A percentile compares a stretch with the other conserved stretches of the same genome.
Evolutionary conservation across 2,329 filamentous ascomycete genomes (phyloP).

Genomic region (Ophiostoma novo-ulmi): DNA sequence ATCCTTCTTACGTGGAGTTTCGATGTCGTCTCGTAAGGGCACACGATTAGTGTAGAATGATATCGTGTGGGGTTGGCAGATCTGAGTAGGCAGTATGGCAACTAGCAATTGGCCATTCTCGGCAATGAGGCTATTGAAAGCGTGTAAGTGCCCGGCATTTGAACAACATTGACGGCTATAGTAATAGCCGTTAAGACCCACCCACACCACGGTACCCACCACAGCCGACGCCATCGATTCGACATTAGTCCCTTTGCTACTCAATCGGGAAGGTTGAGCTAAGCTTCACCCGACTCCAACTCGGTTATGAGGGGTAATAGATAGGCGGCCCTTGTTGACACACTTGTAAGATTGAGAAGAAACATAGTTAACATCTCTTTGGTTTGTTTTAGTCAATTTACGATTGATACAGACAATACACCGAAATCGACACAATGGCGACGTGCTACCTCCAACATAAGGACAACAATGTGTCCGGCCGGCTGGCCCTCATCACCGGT

Average conservation of each 20-base stretch:
- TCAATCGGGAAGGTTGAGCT: neutral
- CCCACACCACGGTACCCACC: neutral
- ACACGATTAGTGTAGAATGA: neutral
- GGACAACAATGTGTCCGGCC: constrained; percentile 35
- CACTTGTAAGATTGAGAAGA: neutral
- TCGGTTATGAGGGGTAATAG: constrained; percentile 3
- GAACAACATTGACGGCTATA: neutral
- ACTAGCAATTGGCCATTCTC: neutral
- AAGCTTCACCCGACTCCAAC: constrained; percentile 8
- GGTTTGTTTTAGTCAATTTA: neutral
- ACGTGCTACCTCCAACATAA: constrained; percentile 20
- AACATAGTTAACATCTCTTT: neutral
- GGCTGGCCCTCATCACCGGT: constrained; percentile 36
- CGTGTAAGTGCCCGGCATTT: neutral
- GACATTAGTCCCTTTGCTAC: neutral
- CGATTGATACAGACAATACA: neutral
- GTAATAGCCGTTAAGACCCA: neutral
- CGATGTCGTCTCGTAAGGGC: neutral
- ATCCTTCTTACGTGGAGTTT: neutral
- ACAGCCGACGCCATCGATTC: neutral
- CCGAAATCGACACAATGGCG: neutral
- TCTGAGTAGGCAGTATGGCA: neutral
- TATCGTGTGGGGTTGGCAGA: neutral
- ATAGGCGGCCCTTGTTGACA: neutral
- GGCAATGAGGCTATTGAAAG: neutral